Base-by-base conservation (phyloP, 257 asterid genomes). In the Fraxinus excelsior region DNA sequence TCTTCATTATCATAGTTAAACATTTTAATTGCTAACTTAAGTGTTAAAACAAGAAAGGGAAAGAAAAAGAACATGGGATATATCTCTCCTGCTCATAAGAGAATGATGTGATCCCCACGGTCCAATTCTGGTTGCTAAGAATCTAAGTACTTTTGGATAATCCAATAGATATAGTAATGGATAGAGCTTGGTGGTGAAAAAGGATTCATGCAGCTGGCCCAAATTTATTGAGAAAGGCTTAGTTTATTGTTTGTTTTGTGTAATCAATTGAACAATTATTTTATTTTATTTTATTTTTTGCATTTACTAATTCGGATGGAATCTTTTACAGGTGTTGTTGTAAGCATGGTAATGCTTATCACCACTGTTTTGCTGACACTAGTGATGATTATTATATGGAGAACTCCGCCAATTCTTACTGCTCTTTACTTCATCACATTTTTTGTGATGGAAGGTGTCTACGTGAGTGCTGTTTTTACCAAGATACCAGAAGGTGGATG, bases 401-500 rank as follows among this genome's bases (percentile, higher is more conserved):
- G 84, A 46, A 80, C 82, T 5, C 80, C 82, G 11, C 44, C 73
- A 16, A 23, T 80, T 74, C 80, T 77, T 8, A 80, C 72, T 37
- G 75, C 76, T 37, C 79, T 75, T 10, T 84, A 67, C 53, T 80
- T 78, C 38, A 28, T 72, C 19, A 75, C 76, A 56, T 84, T 80
- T 34, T 80, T 84, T 26, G 67, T 72, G 69, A 80, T 80, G 84
- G 87, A 84, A 73, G 79, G 84, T 12, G 76, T 84, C 16, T 84
- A 80, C 58, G 82, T 80, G 37, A 80, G 76, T 44, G 82, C 87
- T 16, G 82, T 84, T 67, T 78, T 80, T 14, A 80, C 76, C 37
- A 84, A 84, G 70, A 67, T 84, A 16, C 78, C 85, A 42, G 81
- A 84, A 84, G 87, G 87, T n/a, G 87, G 87, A 38, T 84, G 85